phyloP scores from a whole-genome alignment of 768 basidiomycete species.

The Leccinum boreale region DNA sequence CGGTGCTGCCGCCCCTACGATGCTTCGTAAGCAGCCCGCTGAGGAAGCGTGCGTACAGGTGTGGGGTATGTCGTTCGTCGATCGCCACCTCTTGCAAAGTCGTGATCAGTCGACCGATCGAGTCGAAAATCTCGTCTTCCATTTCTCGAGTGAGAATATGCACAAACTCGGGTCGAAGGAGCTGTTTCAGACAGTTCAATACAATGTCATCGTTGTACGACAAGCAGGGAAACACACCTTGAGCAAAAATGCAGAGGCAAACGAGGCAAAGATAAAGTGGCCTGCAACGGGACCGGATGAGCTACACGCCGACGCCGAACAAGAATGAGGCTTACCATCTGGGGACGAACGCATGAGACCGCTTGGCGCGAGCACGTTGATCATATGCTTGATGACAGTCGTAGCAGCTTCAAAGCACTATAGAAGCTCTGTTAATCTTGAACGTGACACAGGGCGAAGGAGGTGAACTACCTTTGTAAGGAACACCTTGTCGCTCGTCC shows the following conservation, averaged over 20 bases:
- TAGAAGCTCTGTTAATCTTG: not conserved
- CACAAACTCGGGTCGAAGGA: constrained; percentile 74
- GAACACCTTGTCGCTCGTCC: constrained; percentile 59
- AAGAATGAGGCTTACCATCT: constrained; percentile 50
- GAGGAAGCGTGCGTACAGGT: constrained; percentile 77
- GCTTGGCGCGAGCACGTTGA: constrained; percentile 61
- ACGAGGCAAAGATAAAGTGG: constrained; percentile 75
- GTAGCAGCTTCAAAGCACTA: constrained; percentile 71
- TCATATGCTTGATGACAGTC: constrained; percentile 60
- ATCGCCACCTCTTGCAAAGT: constrained; percentile 73
- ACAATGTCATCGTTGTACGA: not conserved
- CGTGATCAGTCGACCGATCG: constrained; percentile 70
- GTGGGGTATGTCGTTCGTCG: constrained; percentile 78
- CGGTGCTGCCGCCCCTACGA: constrained; percentile 59
- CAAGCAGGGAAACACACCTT: constrained; percentile 45
- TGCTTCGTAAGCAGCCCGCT: constrained; percentile 66
- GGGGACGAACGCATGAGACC: constrained; percentile 79
- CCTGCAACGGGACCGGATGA: constrained; percentile 35
- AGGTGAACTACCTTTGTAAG: constrained; percentile 52
- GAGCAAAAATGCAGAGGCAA: constrained; percentile 79
- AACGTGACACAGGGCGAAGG: not conserved
- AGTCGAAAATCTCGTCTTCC: constrained; percentile 67
- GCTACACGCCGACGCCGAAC: not conserved
- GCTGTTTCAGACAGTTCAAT: constrained; percentile 33
- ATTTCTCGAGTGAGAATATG: constrained; percentile 53